Base-by-base conservation (phyloP, 2,329 filamentous ascomycete species). In the Alternaria sp. region DNA sequence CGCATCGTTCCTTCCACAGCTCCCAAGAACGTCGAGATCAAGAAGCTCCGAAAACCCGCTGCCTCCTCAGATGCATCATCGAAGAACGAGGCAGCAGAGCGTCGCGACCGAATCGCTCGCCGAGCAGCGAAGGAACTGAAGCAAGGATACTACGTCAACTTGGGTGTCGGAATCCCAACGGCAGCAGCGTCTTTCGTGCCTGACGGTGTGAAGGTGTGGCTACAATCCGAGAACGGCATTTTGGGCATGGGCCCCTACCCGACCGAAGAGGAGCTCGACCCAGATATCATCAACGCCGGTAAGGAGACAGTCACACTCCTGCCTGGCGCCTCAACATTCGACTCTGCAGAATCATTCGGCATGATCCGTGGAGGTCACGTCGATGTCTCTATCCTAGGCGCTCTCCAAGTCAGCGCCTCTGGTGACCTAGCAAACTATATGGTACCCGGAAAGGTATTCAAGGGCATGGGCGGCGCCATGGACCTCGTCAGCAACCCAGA, bases 131-230 rank as follows among this genome's bases (percentile, higher is more conserved):
- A 94, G 84, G 93, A 96, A 83, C 95, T 97, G 84, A 92, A 95
- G 86, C 93, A 96, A 80, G 93, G 93, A 81, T 96, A 95, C 91
- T 96, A 96, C 79, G 93, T 93, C 70, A 97, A 97, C 81, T 82
- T 97, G 59, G 93, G 93, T 63, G 96, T 97, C 70, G 93, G 93
- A 62, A 96, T 97, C 89, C 93, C 93, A 54, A 97, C 96, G 88
- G 87, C 96, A 54, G 93, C 93, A 1, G 93, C 93, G 2, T 90
- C 87, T 59, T 97, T 95, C 74, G 92, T 97, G 2, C 76, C 76
- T 5, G 57, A 69, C 3, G 70, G 67, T 8, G 72, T 72, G 19
- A 90, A 95, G 79, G 93, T 84, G 3, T 81, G 81, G 77, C 71
- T 84, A 6, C 82, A 97, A 83, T 93, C 74, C 57, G 82, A 83